Evolutionary conservation across 257 asterid species (phyloP).

Genomic region (Penstemon barbatus): DNA sequence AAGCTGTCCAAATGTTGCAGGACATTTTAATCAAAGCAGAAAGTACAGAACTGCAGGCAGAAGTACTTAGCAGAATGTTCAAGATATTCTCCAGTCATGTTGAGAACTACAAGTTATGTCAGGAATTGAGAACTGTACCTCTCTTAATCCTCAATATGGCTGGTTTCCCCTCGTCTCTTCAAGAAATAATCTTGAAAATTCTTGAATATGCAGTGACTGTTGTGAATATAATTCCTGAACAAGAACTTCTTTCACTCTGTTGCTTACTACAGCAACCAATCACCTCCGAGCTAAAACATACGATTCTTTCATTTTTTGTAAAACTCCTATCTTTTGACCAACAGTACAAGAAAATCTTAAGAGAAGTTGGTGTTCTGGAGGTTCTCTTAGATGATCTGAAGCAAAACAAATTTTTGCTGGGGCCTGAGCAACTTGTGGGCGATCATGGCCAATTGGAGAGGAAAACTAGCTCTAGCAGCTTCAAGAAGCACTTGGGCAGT

Average conservation of each 20-base stretch:
- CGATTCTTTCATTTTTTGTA: conserved; percentile 84
- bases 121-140: conserved; percentile 92
- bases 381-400: conserved; percentile 93
- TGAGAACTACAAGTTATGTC: conserved; percentile 91
- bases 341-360: conserved; percentile 90
- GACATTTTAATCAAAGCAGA: conserved; percentile 93
- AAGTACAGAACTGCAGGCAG: conserved; percentile 83
- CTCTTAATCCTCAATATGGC: conserved; percentile 96
- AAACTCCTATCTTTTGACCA: conserved; percentile 94
- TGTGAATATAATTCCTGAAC: conserved; percentile 93
- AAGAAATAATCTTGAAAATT: conserved; percentile 92
- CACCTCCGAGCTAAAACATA: conserved; percentile 73
- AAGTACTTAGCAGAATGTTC: conserved; percentile 89
- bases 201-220: conserved; percentile 97
- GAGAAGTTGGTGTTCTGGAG: conserved; percentile 98
- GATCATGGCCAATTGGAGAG: conserved; percentile 58
- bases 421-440: conserved; percentile 58
- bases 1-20: conserved; percentile 96
- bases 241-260: conserved; percentile 95
- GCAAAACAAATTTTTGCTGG: conserved; percentile 78
- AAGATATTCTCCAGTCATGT: conserved; percentile 94
- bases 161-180: conserved; percentile 79
- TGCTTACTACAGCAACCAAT: conserved; percentile 94
- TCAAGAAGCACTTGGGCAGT: conserved; percentile 75
- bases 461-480: conserved; percentile 73